phyloP scores from a whole-genome alignment of 2,329 filamentous ascomycete genomes.

The Talaromyces pinophilus region DNA sequence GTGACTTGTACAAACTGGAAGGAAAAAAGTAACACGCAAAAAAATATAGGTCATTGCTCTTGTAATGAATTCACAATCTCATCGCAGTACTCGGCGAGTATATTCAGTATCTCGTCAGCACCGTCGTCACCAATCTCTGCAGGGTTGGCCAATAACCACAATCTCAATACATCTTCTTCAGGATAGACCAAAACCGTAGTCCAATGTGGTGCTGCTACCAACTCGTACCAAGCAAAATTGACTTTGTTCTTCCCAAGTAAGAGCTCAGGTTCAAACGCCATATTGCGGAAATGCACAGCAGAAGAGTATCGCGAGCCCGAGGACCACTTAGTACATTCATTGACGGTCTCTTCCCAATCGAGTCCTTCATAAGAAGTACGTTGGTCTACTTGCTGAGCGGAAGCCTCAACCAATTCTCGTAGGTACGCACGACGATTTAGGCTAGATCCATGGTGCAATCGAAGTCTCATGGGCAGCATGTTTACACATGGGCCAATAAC shows the following conservation, averaged over 20 bases:
- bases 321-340: not conserved
- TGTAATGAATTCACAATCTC: not conserved
- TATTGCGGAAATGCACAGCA: slow-evolving; percentile 15
- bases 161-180: not conserved
- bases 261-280: slow-evolving; percentile 12
- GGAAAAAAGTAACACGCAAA: not conserved
- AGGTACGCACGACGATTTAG: not conserved
- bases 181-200: not conserved
- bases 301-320: slow-evolving; percentile 1
- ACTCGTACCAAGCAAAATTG: not conserved
- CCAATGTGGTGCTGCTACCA: not conserved
- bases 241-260: not conserved
- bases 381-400: slow-evolving; percentile 10
- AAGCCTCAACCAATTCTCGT: not conserved
- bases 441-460: not conserved
- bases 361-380: slow-evolving; percentile 4
- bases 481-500: slow-evolving; percentile 56
- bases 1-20: not conserved
- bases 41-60: not conserved
- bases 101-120: not conserved
- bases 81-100: not conserved
- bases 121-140: not conserved
- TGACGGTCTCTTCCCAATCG: slow-evolving; percentile 3
- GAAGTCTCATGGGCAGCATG: not conserved
- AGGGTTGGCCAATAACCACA: not conserved